Evolutionary conservation across 1,139 yeast genomes (phyloP).

Genomic region (Kluyveromyces marxianus): DNA sequence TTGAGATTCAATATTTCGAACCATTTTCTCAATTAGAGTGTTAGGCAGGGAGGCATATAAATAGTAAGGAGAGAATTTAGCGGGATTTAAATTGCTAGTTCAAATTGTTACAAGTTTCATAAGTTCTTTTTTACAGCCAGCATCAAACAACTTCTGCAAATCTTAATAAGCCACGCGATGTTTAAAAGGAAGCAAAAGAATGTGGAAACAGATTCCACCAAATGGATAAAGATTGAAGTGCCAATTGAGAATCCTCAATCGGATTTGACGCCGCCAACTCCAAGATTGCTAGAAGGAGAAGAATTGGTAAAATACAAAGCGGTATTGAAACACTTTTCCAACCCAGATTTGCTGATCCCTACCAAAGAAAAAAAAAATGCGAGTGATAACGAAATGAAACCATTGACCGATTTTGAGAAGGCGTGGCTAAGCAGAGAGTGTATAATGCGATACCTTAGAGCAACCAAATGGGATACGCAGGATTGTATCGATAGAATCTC

Average conservation of each 20-base stretch:
- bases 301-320: constrained; percentile 51
- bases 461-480: constrained; percentile 77
- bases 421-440: constrained; percentile 93
- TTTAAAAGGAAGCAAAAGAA: constrained; percentile 27
- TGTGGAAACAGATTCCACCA: constrained; percentile 13
- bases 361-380: constrained; percentile 32
- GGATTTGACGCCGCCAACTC: constrained; percentile 45
- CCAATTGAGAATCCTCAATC: constrained; percentile 51
- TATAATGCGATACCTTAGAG: constrained; percentile 75
- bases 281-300: constrained; percentile 40
- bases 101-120: too few relatives aligned
- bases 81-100: too few relatives aligned
- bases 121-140: too few relatives aligned
- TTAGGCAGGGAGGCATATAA: too few relatives aligned
- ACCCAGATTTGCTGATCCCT: constrained; percentile 37
- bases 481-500: constrained; percentile 69
- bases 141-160: too few relatives aligned
- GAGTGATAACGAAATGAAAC: constrained; percentile 19
- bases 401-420: constrained; percentile 54
- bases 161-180: constrained; percentile 8
- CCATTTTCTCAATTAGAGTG: too few relatives aligned
- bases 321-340: constrained; percentile 53
- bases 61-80: too few relatives aligned
- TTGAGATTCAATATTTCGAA: too few relatives aligned
- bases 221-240: constrained; percentile 25